These are phyloP conservation scores for Rhododendron griersonianum DNA, from an alignment of 148 eudicot species.

Conservation along the genomic window DNA sequence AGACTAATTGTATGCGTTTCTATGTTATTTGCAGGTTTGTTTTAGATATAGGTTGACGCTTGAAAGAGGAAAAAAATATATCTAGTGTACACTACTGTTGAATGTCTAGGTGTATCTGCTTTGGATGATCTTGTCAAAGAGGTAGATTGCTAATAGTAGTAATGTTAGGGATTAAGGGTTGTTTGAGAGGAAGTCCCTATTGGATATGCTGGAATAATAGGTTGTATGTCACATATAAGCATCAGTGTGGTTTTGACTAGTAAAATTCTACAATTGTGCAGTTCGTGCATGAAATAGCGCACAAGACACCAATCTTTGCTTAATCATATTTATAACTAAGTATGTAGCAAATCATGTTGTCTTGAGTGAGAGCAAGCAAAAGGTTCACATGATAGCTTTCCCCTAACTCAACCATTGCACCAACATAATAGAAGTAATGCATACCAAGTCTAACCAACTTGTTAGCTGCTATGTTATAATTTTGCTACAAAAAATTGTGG, in stretches of 20 bases:
- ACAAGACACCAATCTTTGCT: not conserved
- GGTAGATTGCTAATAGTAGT: constrained; percentile 30
- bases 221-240: not conserved
- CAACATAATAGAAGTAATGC: not conserved
- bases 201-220: not conserved
- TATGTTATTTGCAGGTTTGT: constrained; percentile 49
- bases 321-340: not conserved
- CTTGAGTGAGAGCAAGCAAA: not conserved
- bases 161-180: not conserved
- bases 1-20: not conserved
- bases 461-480: not conserved
- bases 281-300: not conserved
- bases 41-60: constrained; percentile 53
- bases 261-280: not conserved
- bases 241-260: not conserved
- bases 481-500: not conserved
- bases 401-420: not conserved
- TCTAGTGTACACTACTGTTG: constrained; percentile 74
- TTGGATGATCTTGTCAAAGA: constrained; percentile 79
- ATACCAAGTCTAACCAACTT: not conserved
- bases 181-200: no score
- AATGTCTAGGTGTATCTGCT: constrained; percentile 65
- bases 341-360: not conserved
- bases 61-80: constrained; percentile 71
- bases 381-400: not conserved